phyloP scores from a whole-genome alignment of 352 stramenopile species.

The Phytophthora multivora region DNA sequence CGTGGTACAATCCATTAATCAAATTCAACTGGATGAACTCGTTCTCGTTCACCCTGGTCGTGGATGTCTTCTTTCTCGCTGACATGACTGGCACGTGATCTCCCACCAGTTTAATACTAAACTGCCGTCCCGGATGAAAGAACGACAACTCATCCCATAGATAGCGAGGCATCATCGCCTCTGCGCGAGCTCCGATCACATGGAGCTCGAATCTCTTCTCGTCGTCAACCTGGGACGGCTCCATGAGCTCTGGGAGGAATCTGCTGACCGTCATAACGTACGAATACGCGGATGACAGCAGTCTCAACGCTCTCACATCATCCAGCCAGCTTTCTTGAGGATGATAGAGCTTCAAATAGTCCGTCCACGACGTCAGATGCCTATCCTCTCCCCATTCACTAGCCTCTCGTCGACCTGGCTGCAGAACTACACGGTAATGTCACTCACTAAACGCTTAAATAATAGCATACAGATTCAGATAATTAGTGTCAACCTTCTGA shows the following conservation, averaged over 20 bases:
- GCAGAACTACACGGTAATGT: slow-evolving; percentile 30
- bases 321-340: slow-evolving; percentile 35
- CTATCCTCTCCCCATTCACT: slow-evolving; percentile 10
- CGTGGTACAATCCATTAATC: slow-evolving; percentile 62
- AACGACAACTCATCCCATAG: slow-evolving; percentile 68
- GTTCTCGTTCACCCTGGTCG: slow-evolving; percentile 12
- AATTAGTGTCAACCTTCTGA: slow-evolving; percentile 37
- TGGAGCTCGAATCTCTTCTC: slow-evolving; percentile 38
- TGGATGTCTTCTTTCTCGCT: slow-evolving; percentile 22
- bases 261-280: slow-evolving; percentile 68
- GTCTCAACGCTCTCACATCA: slow-evolving; percentile 39
- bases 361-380: slow-evolving; percentile 41
- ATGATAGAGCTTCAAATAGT: slow-evolving; percentile 53
- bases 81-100: slow-evolving; percentile 62
- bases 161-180: slow-evolving; percentile 76
- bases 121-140: slow-evolving; percentile 35
- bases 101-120: slow-evolving; percentile 65
- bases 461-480: slow-evolving; percentile 5
- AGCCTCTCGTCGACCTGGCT: slow-evolving; percentile 27
- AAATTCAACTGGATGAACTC: slow-evolving; percentile 43
- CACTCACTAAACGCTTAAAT: background rate
- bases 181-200: slow-evolving; percentile 68
- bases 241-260: slow-evolving; percentile 38
- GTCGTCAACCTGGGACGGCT: background rate
- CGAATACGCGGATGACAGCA: slow-evolving; percentile 73